Evolutionary conservation across 352 stramenopile genomes (phyloP).

Genomic region (Elongisporangium anandrum): DNA sequence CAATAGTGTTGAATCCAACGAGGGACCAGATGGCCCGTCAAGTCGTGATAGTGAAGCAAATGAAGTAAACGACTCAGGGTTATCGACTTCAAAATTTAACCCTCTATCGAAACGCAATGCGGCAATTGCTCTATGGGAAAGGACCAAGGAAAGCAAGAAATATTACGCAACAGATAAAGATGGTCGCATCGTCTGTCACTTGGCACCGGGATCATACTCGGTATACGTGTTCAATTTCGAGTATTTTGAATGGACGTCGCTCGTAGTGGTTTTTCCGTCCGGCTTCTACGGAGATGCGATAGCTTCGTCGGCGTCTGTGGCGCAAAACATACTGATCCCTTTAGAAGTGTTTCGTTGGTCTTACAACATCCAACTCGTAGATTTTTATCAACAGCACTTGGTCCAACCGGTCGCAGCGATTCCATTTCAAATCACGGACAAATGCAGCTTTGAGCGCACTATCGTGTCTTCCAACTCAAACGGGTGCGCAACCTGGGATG

Average conservation of each 20-base stretch:
- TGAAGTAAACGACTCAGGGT: background rate
- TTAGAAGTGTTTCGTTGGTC: conserved; percentile 59
- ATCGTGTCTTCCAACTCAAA: conserved; percentile 33
- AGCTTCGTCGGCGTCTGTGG: conserved; percentile 11
- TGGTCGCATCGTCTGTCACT: conserved; percentile 27
- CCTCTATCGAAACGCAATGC: background rate
- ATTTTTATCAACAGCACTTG: conserved; percentile 58
- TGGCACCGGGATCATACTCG: conserved; percentile 58
- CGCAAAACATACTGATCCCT: conserved; percentile 52
- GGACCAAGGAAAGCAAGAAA: conserved; percentile 2
- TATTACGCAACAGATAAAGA: conserved; percentile 34
- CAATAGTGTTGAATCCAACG: background rate
- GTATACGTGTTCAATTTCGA: conserved; percentile 70
- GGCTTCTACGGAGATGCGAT: conserved; percentile 28
- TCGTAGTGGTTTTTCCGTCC: conserved; percentile 48
- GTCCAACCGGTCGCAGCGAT: conserved; percentile 34
- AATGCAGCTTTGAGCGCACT: conserved; percentile 42
- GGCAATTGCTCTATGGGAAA: background rate
- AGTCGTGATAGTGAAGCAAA: background rate
- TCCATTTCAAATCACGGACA: conserved; percentile 50
- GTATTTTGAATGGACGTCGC: conserved; percentile 69
- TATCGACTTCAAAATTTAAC: background rate
- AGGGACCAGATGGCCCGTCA: background rate
- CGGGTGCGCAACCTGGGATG: conserved; percentile 47
- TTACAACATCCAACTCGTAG: conserved; percentile 56